Evolutionary conservation across 257 asterid species (phyloP), one percentile per base, ranked within the genome.

Genomic region (Solanum pimpinellifolium): DNA sequence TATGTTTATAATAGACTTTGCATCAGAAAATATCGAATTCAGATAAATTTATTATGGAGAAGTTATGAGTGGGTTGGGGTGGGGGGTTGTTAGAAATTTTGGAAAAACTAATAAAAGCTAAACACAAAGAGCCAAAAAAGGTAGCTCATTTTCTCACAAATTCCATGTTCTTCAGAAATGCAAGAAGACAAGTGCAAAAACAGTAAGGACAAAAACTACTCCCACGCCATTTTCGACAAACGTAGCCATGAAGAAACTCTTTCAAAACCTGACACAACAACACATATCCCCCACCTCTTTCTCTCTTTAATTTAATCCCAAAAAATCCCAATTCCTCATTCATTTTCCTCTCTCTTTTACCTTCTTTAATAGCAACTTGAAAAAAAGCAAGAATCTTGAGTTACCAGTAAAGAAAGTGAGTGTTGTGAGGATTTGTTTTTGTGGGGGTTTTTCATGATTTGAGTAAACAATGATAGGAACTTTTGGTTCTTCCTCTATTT

Each of bases 111-210:
- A 89, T 77, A 88, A 83, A 86, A 35, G 62, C 75, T 88, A 29
- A 75, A 31, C 35, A 31, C 23, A 66, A 47, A 77, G 29, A 13
- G 65, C 70, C 69, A 62, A 33, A 66, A 23, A 52, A 21, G 81
- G 60, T 23, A 83, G 93, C 94, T 96, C 90, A 94, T 91, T 91
- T 92, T 91, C 94, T 90, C 94, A 91, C 92, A 94, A 94, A 95
- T 94, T 94, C 98, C 95, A 93, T 92, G 91, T 94, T 91, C 93
- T 47, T 25, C 92, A 74, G 88, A 88, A 90, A 88, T 87, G 90
- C 89, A 86, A 88, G 90, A 90, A 76, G 92, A 92, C 94, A 87
- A 81, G 37, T 29, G 91, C 92, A 86, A 88, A 78, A 90, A 74
- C 90, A 82, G 85, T 80, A 65, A 86, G 89, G 90, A 90, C 91